A percentile compares a stretch with the other conserved stretches of the same genome.
Conservation (phyloP, 371 early-diverging fungal genomes). For the Apophysomyces variabilis region DNA sequence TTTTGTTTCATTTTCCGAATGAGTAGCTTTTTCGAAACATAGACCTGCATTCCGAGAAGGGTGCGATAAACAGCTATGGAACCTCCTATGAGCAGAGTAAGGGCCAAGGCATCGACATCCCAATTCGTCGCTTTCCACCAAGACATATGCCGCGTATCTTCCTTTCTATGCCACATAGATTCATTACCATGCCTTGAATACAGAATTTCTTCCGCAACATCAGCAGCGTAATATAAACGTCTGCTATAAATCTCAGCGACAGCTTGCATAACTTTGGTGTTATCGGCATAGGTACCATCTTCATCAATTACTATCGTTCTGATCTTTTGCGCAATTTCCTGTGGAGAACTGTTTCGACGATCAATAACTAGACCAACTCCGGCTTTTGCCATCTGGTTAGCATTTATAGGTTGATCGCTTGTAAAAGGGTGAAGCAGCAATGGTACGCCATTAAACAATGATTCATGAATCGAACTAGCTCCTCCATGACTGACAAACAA, state of each 20-base stretch:
- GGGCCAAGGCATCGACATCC: not conserved
- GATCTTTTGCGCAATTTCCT: not conserved
- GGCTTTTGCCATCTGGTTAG: conserved; percentile 7
- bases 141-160: not conserved
- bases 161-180: not conserved
- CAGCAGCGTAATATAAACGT: not conserved
- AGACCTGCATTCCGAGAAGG: not conserved
- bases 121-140: conserved; percentile 4
- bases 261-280: not conserved
- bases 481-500: conserved; percentile 19
- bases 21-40: not conserved
- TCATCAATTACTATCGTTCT: not conserved
- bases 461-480: conserved; percentile 18
- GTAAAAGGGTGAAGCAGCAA: conserved; percentile 17
- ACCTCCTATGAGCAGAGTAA: not conserved
- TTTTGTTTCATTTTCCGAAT: not conserved
- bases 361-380: not conserved
- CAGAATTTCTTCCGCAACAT: not conserved
- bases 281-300: not conserved
- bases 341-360: not conserved
- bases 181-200: not conserved
- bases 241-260: not conserved
- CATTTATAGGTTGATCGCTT: conserved; percentile 15
- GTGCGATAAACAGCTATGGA: not conserved
- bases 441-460: conserved; percentile 16